Percentiles rank a stretch among this genome's conserved stretches.
phyloP scores from a whole-genome alignment of 139 green algal genomes.

The Tetraselmis chui region DNA sequence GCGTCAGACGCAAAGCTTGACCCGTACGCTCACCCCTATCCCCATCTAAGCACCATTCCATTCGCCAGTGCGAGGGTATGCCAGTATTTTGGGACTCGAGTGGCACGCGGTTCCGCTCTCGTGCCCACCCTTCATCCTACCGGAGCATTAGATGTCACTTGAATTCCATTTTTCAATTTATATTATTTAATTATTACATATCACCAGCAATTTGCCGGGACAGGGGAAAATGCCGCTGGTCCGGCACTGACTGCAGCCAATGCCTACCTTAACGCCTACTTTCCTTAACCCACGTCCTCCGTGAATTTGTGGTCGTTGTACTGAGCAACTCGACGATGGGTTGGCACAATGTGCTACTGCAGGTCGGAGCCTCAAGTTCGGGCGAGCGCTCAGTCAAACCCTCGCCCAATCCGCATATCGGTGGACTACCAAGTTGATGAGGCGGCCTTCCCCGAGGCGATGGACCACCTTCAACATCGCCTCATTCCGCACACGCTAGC shows the following conservation, averaged over 20 bases:
- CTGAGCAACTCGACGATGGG: too few relatives aligned
- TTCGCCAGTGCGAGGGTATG: too few relatives aligned
- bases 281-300: background rate
- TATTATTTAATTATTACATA: background rate
- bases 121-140: background rate
- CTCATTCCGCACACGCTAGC: background rate
- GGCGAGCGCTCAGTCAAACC: background rate
- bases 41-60: too few relatives aligned
- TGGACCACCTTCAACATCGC: background rate
- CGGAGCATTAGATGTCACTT: background rate
- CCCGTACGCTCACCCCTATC: background rate
- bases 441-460: background rate
- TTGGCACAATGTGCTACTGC: too few relatives aligned
- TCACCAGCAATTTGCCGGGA: background rate
- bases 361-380: background rate
- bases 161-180: background rate
- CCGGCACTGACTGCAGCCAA: background rate
- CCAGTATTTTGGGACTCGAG: too few relatives aligned
- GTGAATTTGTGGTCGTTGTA: background rate
- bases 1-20: background rate
- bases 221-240: background rate
- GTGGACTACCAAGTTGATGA: background rate
- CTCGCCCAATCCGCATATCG: background rate
- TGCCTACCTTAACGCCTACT: background rate
- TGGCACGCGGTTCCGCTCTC: too few relatives aligned